Percentiles rank a stretch among this genome's conserved stretches.
Conservation (phyloP, 140 eudicot species). For the Cichorium intybus region DNA sequence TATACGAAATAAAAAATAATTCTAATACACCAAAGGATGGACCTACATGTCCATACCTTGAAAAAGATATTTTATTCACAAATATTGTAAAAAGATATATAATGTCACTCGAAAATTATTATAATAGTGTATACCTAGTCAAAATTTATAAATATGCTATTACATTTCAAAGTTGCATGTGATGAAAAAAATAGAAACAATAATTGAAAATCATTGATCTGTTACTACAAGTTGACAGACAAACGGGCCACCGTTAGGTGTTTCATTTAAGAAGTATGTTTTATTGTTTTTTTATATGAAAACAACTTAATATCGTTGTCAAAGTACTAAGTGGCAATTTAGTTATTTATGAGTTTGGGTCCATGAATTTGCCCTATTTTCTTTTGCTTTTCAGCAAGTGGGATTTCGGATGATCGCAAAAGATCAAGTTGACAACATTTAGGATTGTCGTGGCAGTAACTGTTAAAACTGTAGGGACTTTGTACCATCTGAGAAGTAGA, state of each 20-base stretch:
- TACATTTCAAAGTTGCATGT: neutral
- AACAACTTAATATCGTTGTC: conserved; percentile 2
- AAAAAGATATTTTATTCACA: no score
- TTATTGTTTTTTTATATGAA: neutral
- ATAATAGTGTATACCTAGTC: no score
- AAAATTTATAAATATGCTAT: neutral
- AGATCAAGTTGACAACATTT: neutral
- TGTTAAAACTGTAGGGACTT: no score
- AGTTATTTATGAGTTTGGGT: neutral
- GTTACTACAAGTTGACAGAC: neutral
- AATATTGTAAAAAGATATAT: no score
- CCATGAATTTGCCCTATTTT: conserved; percentile 7
- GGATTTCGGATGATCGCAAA: conserved; percentile 2
- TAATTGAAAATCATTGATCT: neutral
- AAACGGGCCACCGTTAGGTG: neutral
- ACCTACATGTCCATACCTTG: no score
- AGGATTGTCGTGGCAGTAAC: neutral
- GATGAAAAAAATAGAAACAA: neutral
- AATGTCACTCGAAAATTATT: no score
- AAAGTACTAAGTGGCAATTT: conserved; percentile 1
- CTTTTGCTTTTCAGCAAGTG: neutral
- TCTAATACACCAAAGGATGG: no score
- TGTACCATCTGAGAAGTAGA: no score
- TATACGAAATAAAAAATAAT: no score
- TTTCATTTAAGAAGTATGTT: neutral